Evolutionary conservation across 2,329 filamentous ascomycete genomes (phyloP).

Genomic region (Sarocladiaceae sp.): DNA sequence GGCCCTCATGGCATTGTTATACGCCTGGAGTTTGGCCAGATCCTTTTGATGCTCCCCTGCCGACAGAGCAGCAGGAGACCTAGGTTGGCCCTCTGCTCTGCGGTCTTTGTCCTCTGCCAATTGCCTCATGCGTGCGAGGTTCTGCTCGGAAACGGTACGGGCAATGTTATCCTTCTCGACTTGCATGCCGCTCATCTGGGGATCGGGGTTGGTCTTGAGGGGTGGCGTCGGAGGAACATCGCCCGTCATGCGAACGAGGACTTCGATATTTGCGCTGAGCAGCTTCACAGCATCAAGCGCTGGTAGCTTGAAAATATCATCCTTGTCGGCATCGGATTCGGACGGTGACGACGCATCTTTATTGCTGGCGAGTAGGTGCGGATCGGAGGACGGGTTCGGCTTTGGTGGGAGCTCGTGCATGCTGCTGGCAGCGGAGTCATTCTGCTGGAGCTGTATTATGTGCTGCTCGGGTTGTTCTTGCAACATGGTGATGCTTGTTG

Average conservation of each 20-base stretch:
- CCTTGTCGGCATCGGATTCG: conserved; percentile 25
- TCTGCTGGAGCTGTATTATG: conserved; percentile 17
- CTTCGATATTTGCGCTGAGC: conserved; percentile 68
- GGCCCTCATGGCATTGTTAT: conserved; percentile 21
- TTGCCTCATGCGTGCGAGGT: conserved; percentile 29
- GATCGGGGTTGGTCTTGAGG: conserved; percentile 57
- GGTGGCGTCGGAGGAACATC: conserved; percentile 80
- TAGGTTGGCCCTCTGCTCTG: background rate
- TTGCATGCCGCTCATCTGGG: conserved; percentile 61
- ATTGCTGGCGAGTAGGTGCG: conserved; percentile 22
- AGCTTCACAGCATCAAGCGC: conserved; percentile 74
- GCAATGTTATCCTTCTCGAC: conserved; percentile 58
- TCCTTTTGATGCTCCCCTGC: background rate
- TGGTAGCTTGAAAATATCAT: conserved; percentile 70
- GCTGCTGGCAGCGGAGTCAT: conserved; percentile 1
- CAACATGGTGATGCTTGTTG: conserved; percentile 17
- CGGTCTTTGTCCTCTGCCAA: background rate
- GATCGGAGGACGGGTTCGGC: conserved; percentile 37
- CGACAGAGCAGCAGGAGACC: background rate
- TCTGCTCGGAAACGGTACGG: conserved; percentile 53
- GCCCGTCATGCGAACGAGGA: conserved; percentile 67
- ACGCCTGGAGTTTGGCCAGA: conserved; percentile 20
- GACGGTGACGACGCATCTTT: conserved; percentile 12
- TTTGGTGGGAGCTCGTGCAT: conserved; percentile 33
- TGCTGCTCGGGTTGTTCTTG: conserved; percentile 11